Evolutionary conservation across 176 grass and related monocot genomes (phyloP).

Genomic region (Otatea glauca): DNA sequence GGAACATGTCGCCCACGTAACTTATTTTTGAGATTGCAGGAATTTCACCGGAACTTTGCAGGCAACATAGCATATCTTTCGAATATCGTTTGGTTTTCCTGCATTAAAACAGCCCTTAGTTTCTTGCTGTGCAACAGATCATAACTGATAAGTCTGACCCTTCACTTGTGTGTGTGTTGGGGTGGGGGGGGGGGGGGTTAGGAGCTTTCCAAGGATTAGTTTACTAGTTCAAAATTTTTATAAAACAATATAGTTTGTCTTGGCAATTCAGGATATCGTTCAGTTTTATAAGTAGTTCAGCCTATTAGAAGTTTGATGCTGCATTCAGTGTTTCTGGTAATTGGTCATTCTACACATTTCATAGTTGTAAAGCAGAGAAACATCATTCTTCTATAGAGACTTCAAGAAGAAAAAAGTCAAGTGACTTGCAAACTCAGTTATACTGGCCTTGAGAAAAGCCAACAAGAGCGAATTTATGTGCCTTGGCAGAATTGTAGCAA

Average conservation of each 20-base stretch:
- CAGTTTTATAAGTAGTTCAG: slow-evolving; percentile 17
- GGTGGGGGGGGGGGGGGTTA: neutral
- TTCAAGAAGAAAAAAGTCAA: slow-evolving; percentile 1
- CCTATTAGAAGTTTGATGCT: slow-evolving; percentile 13
- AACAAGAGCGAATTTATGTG: neutral
- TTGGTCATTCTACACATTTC: slow-evolving; percentile 18
- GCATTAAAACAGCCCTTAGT: neutral
- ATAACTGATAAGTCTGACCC: neutral
- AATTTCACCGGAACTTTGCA: slow-evolving; percentile 3
- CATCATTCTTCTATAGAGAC: slow-evolving; percentile 2
- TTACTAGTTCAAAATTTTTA: neutral
- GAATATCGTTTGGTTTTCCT: neutral
- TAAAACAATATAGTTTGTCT: slow-evolving; percentile 20
- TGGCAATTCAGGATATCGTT: neutral
- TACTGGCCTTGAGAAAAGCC: neutral
- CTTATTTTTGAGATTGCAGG: neutral
- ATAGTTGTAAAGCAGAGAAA: slow-evolving; percentile 36
- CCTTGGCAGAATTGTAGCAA: slow-evolving; percentile 1
- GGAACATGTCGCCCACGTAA: slow-evolving; percentile 1
- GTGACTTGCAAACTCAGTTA: slow-evolving; percentile 11
- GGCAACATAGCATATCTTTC: neutral
- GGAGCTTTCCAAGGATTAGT: slow-evolving; percentile 1
- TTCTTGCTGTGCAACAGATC: slow-evolving; percentile 12
- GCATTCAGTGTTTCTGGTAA: slow-evolving; percentile 3
- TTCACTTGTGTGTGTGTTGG: neutral